Evolutionary conservation across 1,284 basidiomycete species (phyloP).

Genomic region (Inonotus hispidus): DNA sequence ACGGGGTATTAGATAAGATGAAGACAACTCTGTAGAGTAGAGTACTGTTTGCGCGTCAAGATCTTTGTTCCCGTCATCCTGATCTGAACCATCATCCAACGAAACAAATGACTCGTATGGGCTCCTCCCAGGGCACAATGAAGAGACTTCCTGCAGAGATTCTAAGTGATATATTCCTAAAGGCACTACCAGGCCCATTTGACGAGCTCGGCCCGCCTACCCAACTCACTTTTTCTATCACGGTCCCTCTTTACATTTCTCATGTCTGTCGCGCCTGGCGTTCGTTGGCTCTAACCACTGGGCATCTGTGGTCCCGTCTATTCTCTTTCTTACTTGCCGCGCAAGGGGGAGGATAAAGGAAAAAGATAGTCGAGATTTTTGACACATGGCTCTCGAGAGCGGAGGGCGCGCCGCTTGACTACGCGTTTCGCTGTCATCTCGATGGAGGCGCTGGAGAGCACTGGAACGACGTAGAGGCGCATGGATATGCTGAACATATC

Average conservation of each 20-base stretch:
- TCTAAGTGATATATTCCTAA: neutral
- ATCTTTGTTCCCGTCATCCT: too few species aligned
- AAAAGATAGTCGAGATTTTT: neutral
- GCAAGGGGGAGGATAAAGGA: neutral
- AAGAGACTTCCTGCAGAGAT: neutral
- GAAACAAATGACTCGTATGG: too few species aligned
- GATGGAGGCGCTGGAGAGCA: neutral
- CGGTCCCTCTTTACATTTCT: neutral
- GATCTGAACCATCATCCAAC: too few species aligned
- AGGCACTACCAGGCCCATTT: neutral
- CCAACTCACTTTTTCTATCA: neutral
- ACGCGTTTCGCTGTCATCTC: neutral
- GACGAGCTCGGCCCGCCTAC: neutral
- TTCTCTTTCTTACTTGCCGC: neutral
- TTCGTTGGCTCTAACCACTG: neutral
- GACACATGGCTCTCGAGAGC: neutral
- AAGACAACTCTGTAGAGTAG: too few species aligned
- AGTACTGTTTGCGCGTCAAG: too few species aligned
- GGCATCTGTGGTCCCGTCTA: neutral
- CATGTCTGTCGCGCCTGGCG: neutral
- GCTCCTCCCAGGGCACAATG: too few species aligned
- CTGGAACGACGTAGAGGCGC: neutral
- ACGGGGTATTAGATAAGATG: too few species aligned
- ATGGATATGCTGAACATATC: neutral
- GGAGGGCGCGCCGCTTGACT: neutral